phyloP scores from a whole-genome alignment of 768 basidiomycete genomes.

The Pulveroboletus ravenelii region DNA sequence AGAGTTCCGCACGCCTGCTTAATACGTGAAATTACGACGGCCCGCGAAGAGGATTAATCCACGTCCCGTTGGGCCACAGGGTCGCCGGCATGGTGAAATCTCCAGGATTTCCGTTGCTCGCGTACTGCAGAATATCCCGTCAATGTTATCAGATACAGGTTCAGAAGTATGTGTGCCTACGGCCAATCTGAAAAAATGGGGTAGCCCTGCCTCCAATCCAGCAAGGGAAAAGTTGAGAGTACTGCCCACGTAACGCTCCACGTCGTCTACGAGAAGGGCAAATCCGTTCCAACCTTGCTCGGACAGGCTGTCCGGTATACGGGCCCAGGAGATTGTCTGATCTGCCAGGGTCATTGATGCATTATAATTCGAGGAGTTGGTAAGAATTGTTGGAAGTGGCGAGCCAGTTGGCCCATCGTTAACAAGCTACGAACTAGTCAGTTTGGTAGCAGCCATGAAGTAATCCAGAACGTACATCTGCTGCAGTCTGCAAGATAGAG shows the following conservation, averaged over 20 bases:
- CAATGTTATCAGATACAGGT: constrained; percentile 1
- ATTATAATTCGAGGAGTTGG: constrained; percentile 68
- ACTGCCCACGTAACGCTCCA: constrained; percentile 69
- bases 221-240: constrained; percentile 69
- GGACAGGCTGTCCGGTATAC: constrained; percentile 32
- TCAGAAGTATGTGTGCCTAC: constrained; percentile 38
- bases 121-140: constrained; percentile 38
- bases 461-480: constrained; percentile 44
- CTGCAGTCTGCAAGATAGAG: constrained; percentile 72
- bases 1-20: background rate
- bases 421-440: constrained; percentile 46
- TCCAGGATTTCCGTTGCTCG: constrained; percentile 43
- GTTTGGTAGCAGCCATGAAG: background rate
- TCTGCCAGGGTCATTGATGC: constrained; percentile 47
- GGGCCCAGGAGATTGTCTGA: constrained; percentile 56
- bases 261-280: constrained; percentile 78
- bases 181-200: constrained; percentile 77
- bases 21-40: constrained; percentile 36
- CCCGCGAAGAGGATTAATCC: constrained; percentile 71
- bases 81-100: constrained; percentile 81
- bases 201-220: constrained; percentile 52
- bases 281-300: constrained; percentile 66
- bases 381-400: constrained; percentile 64
- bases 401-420: constrained; percentile 70
- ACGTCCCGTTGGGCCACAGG: constrained; percentile 76